phyloP scores from a whole-genome alignment of 2,329 filamentous ascomycete species.

The Magnaporthiopsis rhizophila region DNA sequence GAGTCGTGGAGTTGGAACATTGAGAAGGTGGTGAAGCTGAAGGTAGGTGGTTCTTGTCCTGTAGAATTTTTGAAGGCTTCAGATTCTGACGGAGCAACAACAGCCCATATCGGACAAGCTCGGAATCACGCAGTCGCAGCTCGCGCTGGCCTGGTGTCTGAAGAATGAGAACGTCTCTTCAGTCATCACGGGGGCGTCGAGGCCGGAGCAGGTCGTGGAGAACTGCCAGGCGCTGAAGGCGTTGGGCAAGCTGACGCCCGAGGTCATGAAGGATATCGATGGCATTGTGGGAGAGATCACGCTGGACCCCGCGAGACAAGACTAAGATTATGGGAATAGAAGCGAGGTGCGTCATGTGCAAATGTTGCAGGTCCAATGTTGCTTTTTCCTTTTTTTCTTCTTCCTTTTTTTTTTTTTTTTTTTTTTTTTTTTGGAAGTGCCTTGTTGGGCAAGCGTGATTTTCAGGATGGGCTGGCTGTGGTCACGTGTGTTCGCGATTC shows the following conservation, averaged over 20 bases:
- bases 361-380: too few relatives aligned
- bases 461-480: background rate
- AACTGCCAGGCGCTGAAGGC: constrained; percentile 39
- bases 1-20: constrained; percentile 42
- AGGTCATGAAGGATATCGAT: constrained; percentile 44
- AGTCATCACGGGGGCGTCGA: constrained; percentile 45
- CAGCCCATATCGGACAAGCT: constrained; percentile 48
- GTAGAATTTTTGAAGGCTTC: background rate
- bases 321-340: constrained; percentile 4
- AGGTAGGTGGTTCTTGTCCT: background rate
- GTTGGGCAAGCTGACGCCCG: constrained; percentile 38
- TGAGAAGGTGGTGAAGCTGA: constrained; percentile 40
- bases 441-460: background rate
- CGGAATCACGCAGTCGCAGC: constrained; percentile 41
- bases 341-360: too few relatives aligned
- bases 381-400: too few relatives aligned
- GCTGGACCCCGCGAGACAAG: constrained; percentile 19
- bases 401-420: too few relatives aligned
- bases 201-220: constrained; percentile 42
- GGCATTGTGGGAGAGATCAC: constrained; percentile 27
- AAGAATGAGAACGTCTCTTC: constrained; percentile 46
- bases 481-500: background rate
- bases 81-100: constrained; percentile 6
- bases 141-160: constrained; percentile 45
- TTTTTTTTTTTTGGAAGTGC: background rate